Conservation (phyloP, 2,329 filamentous ascomycete species). For the Penicillium brevicompactum region DNA sequence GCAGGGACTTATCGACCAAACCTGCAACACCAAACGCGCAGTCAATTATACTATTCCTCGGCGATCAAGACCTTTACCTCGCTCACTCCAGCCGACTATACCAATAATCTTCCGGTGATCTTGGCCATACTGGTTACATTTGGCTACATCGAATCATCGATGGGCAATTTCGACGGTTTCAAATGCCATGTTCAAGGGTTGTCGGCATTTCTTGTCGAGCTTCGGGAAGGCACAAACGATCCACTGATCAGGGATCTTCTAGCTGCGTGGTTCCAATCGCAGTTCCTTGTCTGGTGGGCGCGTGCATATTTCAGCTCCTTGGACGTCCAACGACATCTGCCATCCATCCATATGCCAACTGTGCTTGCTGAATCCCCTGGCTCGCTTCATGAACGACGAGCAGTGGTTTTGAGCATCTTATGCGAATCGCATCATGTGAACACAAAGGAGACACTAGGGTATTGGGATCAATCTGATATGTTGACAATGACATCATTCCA, state of each 20-base stretch:
- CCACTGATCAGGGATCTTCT: constrained; percentile 13
- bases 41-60: constrained; percentile 28
- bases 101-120: constrained; percentile 1
- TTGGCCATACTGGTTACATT: constrained; percentile 21
- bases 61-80: constrained; percentile 19
- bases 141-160: constrained; percentile 24
- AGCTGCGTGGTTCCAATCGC: constrained; percentile 26
- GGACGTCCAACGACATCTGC: constrained; percentile 17
- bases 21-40: constrained; percentile 24
- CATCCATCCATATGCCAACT: constrained; percentile 12
- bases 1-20: constrained; percentile 14
- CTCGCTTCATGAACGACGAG: constrained; percentile 17
- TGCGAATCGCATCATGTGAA: constrained; percentile 29
- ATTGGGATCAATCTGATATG: constrained; percentile 6
- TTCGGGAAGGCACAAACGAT: background rate
- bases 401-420: constrained; percentile 22
- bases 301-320: constrained; percentile 27
- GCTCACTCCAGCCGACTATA: constrained; percentile 8
- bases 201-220: constrained; percentile 2
- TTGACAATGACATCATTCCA: background rate
- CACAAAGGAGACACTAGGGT: constrained; percentile 3
- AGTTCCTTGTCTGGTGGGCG: constrained; percentile 29
- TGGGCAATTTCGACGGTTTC: constrained; percentile 27
- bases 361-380: background rate
- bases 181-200: constrained; percentile 23